These are phyloP conservation scores for Pseudocercospora musae DNA, from an alignment of 2,329 filamentous ascomycete species.

Conservation along the genomic window DNA sequence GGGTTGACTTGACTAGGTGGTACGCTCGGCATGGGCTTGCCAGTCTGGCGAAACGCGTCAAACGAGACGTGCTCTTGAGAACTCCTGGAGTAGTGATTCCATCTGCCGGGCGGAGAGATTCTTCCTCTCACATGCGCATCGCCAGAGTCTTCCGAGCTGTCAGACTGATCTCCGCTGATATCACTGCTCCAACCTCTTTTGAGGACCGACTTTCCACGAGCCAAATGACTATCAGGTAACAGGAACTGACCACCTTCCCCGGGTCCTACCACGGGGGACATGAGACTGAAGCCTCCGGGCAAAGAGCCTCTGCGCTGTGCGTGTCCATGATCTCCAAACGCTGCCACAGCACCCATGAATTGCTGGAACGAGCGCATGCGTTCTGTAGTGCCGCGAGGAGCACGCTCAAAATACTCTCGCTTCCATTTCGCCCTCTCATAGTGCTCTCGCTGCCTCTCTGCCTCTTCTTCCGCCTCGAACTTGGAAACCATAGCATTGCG, in stretches of 20 bases:
- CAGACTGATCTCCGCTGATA: constrained; percentile 35
- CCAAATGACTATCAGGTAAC: constrained; percentile 22
- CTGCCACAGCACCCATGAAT: constrained; percentile 29
- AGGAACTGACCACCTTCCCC: constrained; percentile 23
- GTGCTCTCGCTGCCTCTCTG: constrained; percentile 26
- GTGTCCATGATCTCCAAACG: constrained; percentile 22
- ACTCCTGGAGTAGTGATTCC: constrained; percentile 16
- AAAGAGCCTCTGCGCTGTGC: constrained; percentile 23
- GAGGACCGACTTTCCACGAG: constrained; percentile 24
- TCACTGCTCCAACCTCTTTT: constrained; percentile 34
- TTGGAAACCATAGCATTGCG: constrained; percentile 33
- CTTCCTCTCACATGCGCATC: constrained; percentile 14
- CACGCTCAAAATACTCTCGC: constrained; percentile 33
- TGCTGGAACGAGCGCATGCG: constrained; percentile 31
- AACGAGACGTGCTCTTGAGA: constrained; percentile 4
- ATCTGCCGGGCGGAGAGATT: constrained; percentile 14
- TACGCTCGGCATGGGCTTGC: neutral
- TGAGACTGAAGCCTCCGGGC: constrained; percentile 22
- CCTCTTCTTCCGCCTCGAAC: constrained; percentile 32
- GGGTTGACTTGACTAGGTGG: constrained; percentile 1
- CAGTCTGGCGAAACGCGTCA: constrained; percentile 2
- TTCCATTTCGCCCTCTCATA: constrained; percentile 34
- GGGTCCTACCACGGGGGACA: constrained; percentile 24
- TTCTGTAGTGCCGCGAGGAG: constrained; percentile 30
- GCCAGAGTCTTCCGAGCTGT: constrained; percentile 30